Percentiles rank a stretch among this genome's conserved stretches.
phyloP scores from a whole-genome alignment of 2,329 filamentous ascomycete genomes.

The Basipetospora chlamydospora region DNA sequence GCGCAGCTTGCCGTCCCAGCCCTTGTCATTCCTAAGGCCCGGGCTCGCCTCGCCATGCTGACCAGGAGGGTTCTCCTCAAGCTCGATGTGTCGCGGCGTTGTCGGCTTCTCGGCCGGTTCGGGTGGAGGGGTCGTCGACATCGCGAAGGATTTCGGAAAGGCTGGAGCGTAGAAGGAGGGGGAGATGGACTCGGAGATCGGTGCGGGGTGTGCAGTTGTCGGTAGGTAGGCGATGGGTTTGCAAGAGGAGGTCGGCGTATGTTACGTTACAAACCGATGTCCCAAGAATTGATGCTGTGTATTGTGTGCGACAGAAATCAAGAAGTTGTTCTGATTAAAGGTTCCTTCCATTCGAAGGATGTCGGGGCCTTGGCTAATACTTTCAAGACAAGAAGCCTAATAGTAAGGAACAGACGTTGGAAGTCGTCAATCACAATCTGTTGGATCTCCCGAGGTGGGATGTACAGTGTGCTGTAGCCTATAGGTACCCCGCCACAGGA shows the following conservation, averaged over 20 bases:
- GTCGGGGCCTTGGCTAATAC: too few relatives aligned
- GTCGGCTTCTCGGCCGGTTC: slow-evolving; percentile 1
- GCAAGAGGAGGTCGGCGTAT: too few relatives aligned
- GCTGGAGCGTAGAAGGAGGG: not conserved
- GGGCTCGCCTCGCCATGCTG: slow-evolving; percentile 25
- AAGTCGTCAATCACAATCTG: too few relatives aligned
- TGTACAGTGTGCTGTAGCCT: too few relatives aligned
- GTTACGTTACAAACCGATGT: too few relatives aligned
- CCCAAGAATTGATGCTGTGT: too few relatives aligned
- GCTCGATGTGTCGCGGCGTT: slow-evolving; percentile 27
- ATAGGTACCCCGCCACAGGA: too few relatives aligned
- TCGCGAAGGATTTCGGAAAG: not conserved
- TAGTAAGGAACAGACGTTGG: too few relatives aligned
- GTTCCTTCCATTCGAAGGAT: too few relatives aligned
- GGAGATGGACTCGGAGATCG: not conserved
- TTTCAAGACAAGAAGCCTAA: too few relatives aligned
- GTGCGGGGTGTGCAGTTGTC: not conserved
- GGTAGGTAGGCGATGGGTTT: not conserved
- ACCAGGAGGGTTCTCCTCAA: slow-evolving; percentile 23
- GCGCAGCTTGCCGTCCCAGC: slow-evolving; percentile 75
- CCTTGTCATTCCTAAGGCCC: slow-evolving; percentile 44
- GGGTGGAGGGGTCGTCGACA: slow-evolving; percentile 1
- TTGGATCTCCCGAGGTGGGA: too few relatives aligned
- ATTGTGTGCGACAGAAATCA: not conserved
- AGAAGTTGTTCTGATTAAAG: too few relatives aligned